Evolutionary conservation across 768 basidiomycete genomes (phyloP).

Genomic region (Kwoniella heveanensis): DNA sequence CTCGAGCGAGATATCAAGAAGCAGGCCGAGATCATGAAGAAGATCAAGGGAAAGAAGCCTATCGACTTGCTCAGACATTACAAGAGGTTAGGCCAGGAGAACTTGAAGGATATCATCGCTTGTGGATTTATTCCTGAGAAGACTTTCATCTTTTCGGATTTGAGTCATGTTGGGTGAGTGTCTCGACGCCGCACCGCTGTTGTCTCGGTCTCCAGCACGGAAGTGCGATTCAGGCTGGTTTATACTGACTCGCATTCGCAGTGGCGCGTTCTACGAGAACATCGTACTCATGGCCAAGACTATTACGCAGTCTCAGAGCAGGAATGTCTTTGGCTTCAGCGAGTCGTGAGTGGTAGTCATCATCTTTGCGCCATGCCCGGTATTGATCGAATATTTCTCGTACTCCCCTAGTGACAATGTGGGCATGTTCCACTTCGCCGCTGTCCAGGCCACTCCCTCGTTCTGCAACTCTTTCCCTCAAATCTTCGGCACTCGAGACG

Average conservation of each 20-base stretch:
- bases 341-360: conserved; percentile 76
- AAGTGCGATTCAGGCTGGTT: too few species aligned
- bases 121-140: conserved; percentile 87
- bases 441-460: conserved; percentile 92
- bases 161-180: conserved; percentile 70
- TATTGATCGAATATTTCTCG: too few species aligned
- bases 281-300: conserved; percentile 88
- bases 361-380: too few species aligned
- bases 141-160: conserved; percentile 96
- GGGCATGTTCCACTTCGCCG: conserved; percentile 93
- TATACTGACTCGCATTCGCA: conserved; percentile 23
- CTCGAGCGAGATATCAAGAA: conserved; percentile 74
- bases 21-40: conserved; percentile 47
- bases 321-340: conserved; percentile 92
- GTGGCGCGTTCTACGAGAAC: conserved; percentile 91
- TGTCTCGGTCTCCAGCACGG: too few species aligned
- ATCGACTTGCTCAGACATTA: conserved; percentile 73
- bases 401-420: conserved; percentile 78
- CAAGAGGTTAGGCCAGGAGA: conserved; percentile 72
- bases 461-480: conserved; percentile 99
- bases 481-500: conserved; percentile 79
- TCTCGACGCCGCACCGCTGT: not conserved
- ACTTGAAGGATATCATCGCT: conserved; percentile 95
- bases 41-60: conserved; percentile 48
- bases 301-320: conserved; percentile 89